A percentile compares a stretch with the other conserved stretches of the same genome.
These are phyloP conservation scores for Borovskyia barvae DNA, from an alignment of 208 protist genomes.

Conservation along the genomic window DNA sequence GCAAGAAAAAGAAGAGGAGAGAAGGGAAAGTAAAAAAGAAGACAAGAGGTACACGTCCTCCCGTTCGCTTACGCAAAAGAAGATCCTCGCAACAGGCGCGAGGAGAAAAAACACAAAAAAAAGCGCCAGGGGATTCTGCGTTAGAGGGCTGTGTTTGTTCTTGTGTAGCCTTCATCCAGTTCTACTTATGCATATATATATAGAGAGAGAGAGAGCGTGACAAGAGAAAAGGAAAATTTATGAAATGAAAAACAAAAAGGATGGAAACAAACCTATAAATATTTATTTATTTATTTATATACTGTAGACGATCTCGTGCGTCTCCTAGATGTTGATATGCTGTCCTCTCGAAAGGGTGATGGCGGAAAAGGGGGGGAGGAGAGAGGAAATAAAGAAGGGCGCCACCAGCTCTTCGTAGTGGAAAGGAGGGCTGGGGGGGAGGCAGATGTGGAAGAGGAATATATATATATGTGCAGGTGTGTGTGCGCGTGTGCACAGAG, in stretches of 20 bases:
- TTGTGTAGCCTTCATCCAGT: not conserved
- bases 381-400: too few relatives aligned
- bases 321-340: too few relatives aligned
- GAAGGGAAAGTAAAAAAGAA: not conserved
- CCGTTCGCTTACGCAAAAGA: not conserved
- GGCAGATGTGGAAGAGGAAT: too few relatives aligned
- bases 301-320: too few relatives aligned
- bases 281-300: too few relatives aligned
- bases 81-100: not conserved
- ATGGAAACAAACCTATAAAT: not conserved
- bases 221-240: not conserved
- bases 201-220: not conserved
- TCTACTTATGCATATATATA: too few relatives aligned
- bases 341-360: too few relatives aligned
- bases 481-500: too few relatives aligned
- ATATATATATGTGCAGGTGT: too few relatives aligned
- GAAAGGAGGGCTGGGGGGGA: too few relatives aligned
- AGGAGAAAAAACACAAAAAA: constrained; percentile 3
- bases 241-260: not conserved
- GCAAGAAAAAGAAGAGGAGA: not conserved
- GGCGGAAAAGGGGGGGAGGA: too few relatives aligned
- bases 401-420: too few relatives aligned
- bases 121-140: not conserved
- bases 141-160: not conserved
- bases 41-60: not conserved